Conservation (phyloP, 805 yeast genomes). For the Kuraishia hungarica region DNA sequence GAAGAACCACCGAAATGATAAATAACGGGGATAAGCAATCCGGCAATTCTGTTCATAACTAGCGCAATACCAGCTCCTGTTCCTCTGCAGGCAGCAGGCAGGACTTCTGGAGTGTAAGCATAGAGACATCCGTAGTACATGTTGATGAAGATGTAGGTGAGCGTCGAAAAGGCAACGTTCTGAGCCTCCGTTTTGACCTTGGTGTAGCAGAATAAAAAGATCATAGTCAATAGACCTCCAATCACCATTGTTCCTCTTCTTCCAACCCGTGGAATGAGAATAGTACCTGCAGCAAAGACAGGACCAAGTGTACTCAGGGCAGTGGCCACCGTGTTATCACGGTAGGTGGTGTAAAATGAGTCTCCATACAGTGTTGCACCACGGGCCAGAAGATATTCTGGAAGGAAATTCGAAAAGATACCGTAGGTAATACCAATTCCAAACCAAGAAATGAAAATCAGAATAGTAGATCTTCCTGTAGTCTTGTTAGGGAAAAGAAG, state of each 20-base stretch:
- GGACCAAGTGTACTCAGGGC: conserved; percentile 46
- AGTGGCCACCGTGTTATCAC: conserved; percentile 40
- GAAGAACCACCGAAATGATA: conserved; percentile 39
- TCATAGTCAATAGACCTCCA: conserved; percentile 47
- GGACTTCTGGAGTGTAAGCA: conserved; percentile 60
- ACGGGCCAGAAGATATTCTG: conserved; percentile 39
- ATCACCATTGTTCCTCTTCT: conserved; percentile 48
- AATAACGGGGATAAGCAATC: conserved; percentile 50
- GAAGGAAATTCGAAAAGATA: conserved; percentile 44
- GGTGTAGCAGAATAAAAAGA: conserved; percentile 54
- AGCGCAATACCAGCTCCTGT: conserved; percentile 56
- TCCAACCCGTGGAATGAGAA: conserved; percentile 30
- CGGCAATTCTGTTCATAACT: conserved; percentile 43
- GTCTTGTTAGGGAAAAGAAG: conserved; percentile 36
- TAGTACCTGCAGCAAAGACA: conserved; percentile 34
- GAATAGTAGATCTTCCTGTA: conserved; percentile 34
- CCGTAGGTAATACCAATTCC: conserved; percentile 53
- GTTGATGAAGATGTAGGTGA: conserved; percentile 38
- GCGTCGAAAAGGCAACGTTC: conserved; percentile 41
- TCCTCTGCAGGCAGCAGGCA: conserved; percentile 43
- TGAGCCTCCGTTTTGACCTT: conserved; percentile 46
- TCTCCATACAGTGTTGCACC: conserved; percentile 38
- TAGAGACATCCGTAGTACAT: conserved; percentile 51
- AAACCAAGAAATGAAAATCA: conserved; percentile 45
- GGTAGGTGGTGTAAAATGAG: conserved; percentile 30